phyloP scores from a whole-genome alignment of 2,329 filamentous ascomycete species.

The Fusarium abutilonis region DNA sequence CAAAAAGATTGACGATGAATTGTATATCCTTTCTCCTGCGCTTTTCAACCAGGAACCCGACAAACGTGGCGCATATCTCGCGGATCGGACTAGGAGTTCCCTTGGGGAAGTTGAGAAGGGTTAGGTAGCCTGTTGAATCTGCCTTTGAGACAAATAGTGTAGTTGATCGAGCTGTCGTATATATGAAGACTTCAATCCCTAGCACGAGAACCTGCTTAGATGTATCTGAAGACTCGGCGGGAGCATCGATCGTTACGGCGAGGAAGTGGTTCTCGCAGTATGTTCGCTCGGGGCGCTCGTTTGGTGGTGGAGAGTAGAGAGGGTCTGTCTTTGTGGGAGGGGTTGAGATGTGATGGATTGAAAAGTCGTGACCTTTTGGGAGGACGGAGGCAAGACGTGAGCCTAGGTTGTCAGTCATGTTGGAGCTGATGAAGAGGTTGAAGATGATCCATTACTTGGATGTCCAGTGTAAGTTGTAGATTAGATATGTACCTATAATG shows the following conservation, averaged over 20 bases:
- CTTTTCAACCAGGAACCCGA: slow-evolving; percentile 76
- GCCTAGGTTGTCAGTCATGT: slow-evolving; percentile 28
- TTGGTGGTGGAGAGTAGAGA: slow-evolving; percentile 81
- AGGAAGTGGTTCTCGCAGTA: slow-evolving; percentile 87
- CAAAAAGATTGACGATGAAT: slow-evolving; percentile 88
- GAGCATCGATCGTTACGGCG: slow-evolving; percentile 59
- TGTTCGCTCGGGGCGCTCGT: slow-evolving; percentile 76
- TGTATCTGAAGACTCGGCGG: background rate
- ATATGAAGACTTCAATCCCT: slow-evolving; percentile 88
- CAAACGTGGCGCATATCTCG: slow-evolving; percentile 76
- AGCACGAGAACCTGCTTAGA: slow-evolving; percentile 72
- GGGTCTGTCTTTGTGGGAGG: slow-evolving; percentile 78
- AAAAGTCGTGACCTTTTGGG: slow-evolving; percentile 67
- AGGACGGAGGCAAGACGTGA: slow-evolving; percentile 59
- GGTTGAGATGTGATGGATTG: slow-evolving; percentile 87
- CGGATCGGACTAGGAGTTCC: slow-evolving; percentile 78
- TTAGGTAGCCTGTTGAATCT: slow-evolving; percentile 90
- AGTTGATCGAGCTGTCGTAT: slow-evolving; percentile 80
- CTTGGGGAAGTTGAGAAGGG: slow-evolving; percentile 70
- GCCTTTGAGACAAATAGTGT: slow-evolving; percentile 97
- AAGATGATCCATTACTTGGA: slow-evolving; percentile 4
- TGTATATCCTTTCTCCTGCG: slow-evolving; percentile 71
- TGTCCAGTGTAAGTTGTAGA: background rate
- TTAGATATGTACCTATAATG: background rate
- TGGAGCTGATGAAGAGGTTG: slow-evolving; percentile 13